Evolutionary conservation across 768 basidiomycete genomes (phyloP), one percentile per base, ranked within the genome.

Genomic region (Leccinellum luteum): DNA sequence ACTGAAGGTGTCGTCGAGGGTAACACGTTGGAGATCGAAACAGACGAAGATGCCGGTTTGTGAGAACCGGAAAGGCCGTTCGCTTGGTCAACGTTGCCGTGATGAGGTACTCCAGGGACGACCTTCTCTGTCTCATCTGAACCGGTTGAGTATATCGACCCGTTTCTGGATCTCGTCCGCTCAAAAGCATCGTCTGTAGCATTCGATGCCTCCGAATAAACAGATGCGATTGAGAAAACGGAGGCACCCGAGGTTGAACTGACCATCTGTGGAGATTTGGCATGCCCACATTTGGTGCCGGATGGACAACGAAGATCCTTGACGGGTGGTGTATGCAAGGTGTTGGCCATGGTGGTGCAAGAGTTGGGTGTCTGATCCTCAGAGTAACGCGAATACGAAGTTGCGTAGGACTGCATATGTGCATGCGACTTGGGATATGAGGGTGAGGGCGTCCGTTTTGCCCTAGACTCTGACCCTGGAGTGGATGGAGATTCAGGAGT

Each of bases 171-270:
- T 19, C 27, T 21, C 41, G 49, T 28, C 17, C 55, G 12, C 21
- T 48, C 27, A 15, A 52, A 61, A 43, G 51, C 27, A 23, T 23
- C 31, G 45, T 62, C 58, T 13, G 59, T 30, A 19, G 52, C 41
- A 6, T 64, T 70, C 31, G 70, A 70, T 5, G 66, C 64, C 32
- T 66, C 69, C 30, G 69, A 70, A 21, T 68, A 69, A 1, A 68
- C 14, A 0, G 69, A 70, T 1, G 63, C 56, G 8, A 61, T 56
- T 6, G 70, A 72, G 48, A 60, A 68, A 3, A 64, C 32, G 21
- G 72, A 71, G 32, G 70, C 66, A 44, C 62, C 68, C 2, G 70
- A 72, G 6, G 65, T 43, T 1, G 72, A 73, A n/a, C 56, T 38
- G 6, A 54, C 51, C 66, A 70, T 61, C 17, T 60, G 56, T 1